Evolutionary conservation across 108 stramenopile species (phyloP).

Genomic region (Pseudonitzschia multistriata): DNA sequence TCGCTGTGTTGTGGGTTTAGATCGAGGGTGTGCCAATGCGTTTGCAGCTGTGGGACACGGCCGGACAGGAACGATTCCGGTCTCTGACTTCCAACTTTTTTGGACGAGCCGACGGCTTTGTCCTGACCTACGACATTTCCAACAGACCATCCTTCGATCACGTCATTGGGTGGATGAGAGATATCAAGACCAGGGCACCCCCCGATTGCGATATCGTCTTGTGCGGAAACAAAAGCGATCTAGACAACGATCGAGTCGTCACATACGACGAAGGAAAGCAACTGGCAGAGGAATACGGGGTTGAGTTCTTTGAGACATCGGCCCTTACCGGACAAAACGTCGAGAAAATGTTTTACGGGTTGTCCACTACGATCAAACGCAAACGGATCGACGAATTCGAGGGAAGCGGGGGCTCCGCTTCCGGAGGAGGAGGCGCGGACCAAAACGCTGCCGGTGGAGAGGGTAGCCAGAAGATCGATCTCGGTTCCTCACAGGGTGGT

Average conservation of each 20-base stretch:
- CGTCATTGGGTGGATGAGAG: slow-evolving; percentile 92
- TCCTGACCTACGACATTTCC: slow-evolving; percentile 89
- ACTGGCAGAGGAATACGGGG: slow-evolving; percentile 92
- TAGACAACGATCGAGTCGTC: slow-evolving; percentile 82
- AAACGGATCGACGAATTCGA: slow-evolving; percentile 83
- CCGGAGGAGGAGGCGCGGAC: slow-evolving; percentile 30
- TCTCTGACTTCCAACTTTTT: slow-evolving; percentile 93
- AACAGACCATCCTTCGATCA: slow-evolving; percentile 89
- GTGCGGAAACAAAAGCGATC: slow-evolving; percentile 84
- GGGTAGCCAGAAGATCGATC: slow-evolving; percentile 27
- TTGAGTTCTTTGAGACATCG: slow-evolving; percentile 95
- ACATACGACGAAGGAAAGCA: slow-evolving; percentile 78
- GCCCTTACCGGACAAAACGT: slow-evolving; percentile 94
- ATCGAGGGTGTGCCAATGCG: slow-evolving; percentile 87
- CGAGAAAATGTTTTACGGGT: slow-evolving; percentile 84
- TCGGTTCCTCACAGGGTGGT: slow-evolving; percentile 6
- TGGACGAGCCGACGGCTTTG: slow-evolving; percentile 91
- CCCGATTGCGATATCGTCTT: slow-evolving; percentile 87
- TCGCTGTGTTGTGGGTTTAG: slow-evolving; percentile 24
- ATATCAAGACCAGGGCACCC: slow-evolving; percentile 88
- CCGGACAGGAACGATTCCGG: slow-evolving; percentile 94
- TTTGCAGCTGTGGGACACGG: slow-evolving; percentile 93
- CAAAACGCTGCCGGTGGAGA: slow-evolving; percentile 19
- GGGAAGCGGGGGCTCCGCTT: slow-evolving; percentile 32
- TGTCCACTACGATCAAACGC: slow-evolving; percentile 89